Base-by-base conservation (phyloP, 345 rosid species). In the Populus ilicifolia region DNA sequence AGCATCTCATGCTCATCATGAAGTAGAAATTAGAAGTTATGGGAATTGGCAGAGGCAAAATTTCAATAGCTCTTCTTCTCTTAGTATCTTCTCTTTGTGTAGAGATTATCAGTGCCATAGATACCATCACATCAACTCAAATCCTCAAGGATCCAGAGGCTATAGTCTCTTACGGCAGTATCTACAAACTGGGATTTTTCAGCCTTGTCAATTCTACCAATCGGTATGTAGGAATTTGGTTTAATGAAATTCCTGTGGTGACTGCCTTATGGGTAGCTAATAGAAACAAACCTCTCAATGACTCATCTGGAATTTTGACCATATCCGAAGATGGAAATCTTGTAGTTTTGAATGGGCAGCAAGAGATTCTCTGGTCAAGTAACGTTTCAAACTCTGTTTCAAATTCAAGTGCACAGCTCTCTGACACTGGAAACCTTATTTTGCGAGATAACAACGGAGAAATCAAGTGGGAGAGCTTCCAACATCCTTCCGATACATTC, bases 401-500 rank as follows among this genome's bases (percentile, higher is more conserved):
- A 1, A 82, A 68, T 35, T 59, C 83, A 5, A 82, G 67, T 71
- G 87, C 87, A 23, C 81, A 74, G 80, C 82, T 92, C 21, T 25
- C 67, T 63, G 84, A 86, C 30, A 25, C 82, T 6, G 93, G 94
- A 67, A 88, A 89, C 52, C 89, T 92, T 56, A 79, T 73, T 35
- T 39, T 92, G 79, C 66, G 39, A 74, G 87, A 84, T 25, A 61
- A 72, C 21, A 75, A 48, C 27, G 80, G 78, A 52, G 67, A 16
- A 6, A 80, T 0, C 59, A n/a, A 81, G 1, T 90, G 94, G 97
- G 86, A 92, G 64, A 92, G 94, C 67, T 90, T 88, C 50, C 71
- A 83, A 35, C 70, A 89, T 38, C 86, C 88, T 44, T 74, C 81
- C 0, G 75, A 86, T 71, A 61, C 84, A 38, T 72, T 83, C 64